Base-by-base conservation (phyloP, 768 basidiomycete genomes). In the Wakefieldia striispora region DNA sequence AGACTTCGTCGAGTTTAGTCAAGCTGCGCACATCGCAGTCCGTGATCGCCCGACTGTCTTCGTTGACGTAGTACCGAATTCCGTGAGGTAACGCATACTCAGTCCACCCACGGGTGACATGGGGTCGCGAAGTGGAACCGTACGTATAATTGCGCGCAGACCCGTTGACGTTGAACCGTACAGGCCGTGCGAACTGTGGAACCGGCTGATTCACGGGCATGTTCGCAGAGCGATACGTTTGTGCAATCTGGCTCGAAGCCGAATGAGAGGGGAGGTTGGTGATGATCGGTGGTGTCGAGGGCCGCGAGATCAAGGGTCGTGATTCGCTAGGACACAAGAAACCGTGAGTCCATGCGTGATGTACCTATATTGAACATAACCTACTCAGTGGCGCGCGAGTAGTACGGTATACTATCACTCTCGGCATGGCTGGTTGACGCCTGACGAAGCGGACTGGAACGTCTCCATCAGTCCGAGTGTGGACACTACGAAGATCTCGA, bases 51-150 rank as follows among this genome's bases (percentile, higher is more conserved):
- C 76, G 79, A 33, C 76, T 66, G 12, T 75, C 78, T 4, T 80
- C 77, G 60, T 89, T 86, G 38, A 79, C 76, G 58, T 83, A 92
- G 68, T 92, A 92, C 31, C 78, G 70, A 4, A 77, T 69, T 10
- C 80, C 80, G 57, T 90, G 86, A 1, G 90, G 89, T n/a, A 92
- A 79, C 19, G 78, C 72, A 61, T 87, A 81, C 59, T 85, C 86
- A 41, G 79, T 72, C 89, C 89, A 91, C 4, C 90, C 90, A 17
- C 83, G 76, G 16, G 14, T 34, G 24, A 49, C 40, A 29, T 65
- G 60, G 0, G 61, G 66, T 0, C 55, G 54, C 0, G 56, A 46
- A 3, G 66, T 55, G 12, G 66, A 57, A 12, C 66, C 66, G 33
- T 67, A 67, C 11, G 54, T 21, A 17, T 64, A 56, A 43, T 41